Evolutionary conservation across 148 eudicot species (phyloP).

Genomic region (Suaeda aralocaspica): DNA sequence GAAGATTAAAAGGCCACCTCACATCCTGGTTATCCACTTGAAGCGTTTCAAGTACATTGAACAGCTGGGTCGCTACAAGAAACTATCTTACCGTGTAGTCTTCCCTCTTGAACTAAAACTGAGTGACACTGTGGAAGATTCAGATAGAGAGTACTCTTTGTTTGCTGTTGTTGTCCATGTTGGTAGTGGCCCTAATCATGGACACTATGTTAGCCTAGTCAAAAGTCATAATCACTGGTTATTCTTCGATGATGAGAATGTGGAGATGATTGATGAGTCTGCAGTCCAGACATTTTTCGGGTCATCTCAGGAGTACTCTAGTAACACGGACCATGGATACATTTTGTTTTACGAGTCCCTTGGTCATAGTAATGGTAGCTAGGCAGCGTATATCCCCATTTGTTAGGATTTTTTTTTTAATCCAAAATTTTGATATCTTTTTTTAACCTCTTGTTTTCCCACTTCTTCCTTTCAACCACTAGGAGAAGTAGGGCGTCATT

Average conservation of each 20-base stretch:
- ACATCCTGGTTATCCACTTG: constrained; percentile 75
- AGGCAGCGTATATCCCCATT: constrained; percentile 16
- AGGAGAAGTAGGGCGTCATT: constrained; percentile 14
- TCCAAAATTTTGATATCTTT: constrained; percentile 21
- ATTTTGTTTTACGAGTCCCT: constrained; percentile 79
- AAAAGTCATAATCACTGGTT: constrained; percentile 91
- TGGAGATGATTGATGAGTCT: constrained; percentile 85
- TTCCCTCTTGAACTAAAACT: constrained; percentile 87
- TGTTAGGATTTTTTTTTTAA: constrained; percentile 11
- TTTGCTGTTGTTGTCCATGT: constrained; percentile 87
- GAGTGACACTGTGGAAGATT: constrained; percentile 71
- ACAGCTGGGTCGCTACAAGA: constrained; percentile 76
- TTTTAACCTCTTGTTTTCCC: background rate
- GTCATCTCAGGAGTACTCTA: constrained; percentile 77
- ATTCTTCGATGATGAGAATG: constrained; percentile 80
- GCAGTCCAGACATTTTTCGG: constrained; percentile 85
- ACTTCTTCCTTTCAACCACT: constrained; percentile 3
- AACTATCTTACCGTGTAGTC: constrained; percentile 78
- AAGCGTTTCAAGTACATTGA: constrained; percentile 88
- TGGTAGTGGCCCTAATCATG: constrained; percentile 83
- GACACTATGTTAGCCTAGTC: constrained; percentile 84
- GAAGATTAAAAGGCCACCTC: constrained; percentile 92
- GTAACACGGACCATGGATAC: constrained; percentile 88
- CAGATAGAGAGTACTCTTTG: constrained; percentile 75
- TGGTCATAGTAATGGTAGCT: constrained; percentile 37